These are phyloP conservation scores for Chaetomium strumarium DNA, from an alignment of 2,329 filamentous ascomycete genomes.

Conservation along the genomic window DNA sequence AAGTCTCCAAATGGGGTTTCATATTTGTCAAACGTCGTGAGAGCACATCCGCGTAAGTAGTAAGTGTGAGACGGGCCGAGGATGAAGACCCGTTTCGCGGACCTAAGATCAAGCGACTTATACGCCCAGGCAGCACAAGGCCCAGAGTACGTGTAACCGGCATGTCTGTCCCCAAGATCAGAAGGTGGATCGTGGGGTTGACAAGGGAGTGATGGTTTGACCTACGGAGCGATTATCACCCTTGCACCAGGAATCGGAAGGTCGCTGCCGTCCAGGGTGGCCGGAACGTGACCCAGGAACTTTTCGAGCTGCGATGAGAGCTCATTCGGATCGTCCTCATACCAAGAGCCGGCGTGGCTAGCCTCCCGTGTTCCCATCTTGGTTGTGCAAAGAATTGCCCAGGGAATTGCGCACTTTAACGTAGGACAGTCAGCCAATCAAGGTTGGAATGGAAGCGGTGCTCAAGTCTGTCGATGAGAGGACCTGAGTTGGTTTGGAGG, in stretches of 20 bases:
- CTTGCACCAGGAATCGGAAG: constrained; percentile 70
- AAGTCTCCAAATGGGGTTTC: constrained; percentile 70
- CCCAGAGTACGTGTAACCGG: constrained; percentile 89
- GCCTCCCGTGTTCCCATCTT: constrained; percentile 41
- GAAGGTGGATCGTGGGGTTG: background rate
- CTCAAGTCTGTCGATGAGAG: too few relatives aligned
- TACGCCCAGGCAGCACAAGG: constrained; percentile 93
- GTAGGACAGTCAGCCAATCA: background rate
- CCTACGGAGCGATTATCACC: constrained; percentile 89
- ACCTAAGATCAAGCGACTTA: constrained; percentile 74
- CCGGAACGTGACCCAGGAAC: constrained; percentile 68
- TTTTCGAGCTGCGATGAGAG: constrained; percentile 65
- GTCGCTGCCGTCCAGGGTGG: constrained; percentile 50
- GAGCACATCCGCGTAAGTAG: constrained; percentile 69
- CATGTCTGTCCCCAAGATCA: constrained; percentile 57
- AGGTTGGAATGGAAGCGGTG: too few relatives aligned
- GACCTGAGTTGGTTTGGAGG: too few relatives aligned
- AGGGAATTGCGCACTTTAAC: background rate
- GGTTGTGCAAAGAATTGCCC: background rate
- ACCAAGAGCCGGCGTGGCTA: constrained; percentile 85
- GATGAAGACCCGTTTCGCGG: constrained; percentile 81
- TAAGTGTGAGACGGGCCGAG: constrained; percentile 89
- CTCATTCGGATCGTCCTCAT: constrained; percentile 53
- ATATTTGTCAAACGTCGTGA: constrained; percentile 66
- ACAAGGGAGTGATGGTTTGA: constrained; percentile 17